A percentile compares a stretch with the other conserved stretches of the same genome.
These are phyloP conservation scores for Salix dunnii DNA, from an alignment of 345 rosid genomes.

Conservation along the genomic window DNA sequence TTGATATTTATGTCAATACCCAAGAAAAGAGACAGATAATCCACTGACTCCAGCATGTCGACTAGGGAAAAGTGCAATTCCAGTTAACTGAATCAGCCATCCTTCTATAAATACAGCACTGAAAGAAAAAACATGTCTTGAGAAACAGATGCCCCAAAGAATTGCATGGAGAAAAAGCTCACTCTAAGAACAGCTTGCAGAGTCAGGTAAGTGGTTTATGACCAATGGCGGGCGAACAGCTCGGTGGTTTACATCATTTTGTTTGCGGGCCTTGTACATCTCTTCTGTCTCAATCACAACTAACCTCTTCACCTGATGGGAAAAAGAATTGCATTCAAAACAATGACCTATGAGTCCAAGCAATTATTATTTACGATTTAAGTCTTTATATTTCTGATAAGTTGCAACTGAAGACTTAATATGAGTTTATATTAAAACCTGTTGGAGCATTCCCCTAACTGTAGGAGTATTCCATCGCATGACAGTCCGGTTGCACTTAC, in stretches of 20 bases:
- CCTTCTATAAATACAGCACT: background rate
- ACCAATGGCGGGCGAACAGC: conserved; percentile 60
- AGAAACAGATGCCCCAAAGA: background rate
- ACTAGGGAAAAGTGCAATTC: background rate
- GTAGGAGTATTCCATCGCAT: conserved; percentile 59
- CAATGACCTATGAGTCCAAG: background rate
- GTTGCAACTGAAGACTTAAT: background rate
- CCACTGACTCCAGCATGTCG: background rate
- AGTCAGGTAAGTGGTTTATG: conserved; percentile 41
- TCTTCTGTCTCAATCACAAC: conserved; percentile 75
- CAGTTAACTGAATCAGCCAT: background rate
- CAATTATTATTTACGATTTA: background rate
- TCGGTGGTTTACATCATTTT: conserved; percentile 47
- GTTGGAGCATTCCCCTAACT: conserved; percentile 71
- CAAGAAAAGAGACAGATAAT: background rate
- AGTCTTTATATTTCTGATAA: background rate
- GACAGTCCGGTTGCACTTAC: conserved; percentile 73
- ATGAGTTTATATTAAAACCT: conserved; percentile 31
- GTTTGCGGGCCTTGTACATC: conserved; percentile 71
- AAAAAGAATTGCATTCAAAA: background rate
- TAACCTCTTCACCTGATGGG: conserved; percentile 63
- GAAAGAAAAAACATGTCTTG: background rate
- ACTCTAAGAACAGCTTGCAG: conserved; percentile 32
- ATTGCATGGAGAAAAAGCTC: background rate
- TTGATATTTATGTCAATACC: background rate